Conservation (phyloP, 139 green algal genomes). For the Chlorella sp. region DNA sequence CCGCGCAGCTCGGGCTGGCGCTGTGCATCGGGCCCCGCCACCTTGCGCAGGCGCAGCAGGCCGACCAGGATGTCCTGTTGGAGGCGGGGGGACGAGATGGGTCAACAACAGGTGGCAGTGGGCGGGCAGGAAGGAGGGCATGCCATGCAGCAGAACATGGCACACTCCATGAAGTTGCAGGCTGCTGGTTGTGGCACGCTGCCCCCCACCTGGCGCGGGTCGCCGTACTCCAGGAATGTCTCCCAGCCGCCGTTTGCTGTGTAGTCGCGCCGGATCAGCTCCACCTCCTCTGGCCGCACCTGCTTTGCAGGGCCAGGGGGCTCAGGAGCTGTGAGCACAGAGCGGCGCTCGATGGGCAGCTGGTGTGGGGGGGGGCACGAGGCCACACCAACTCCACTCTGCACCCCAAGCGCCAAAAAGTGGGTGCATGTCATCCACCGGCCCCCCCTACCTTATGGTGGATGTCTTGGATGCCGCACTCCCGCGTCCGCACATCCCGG, state of each 20-base stretch:
- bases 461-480: constrained; percentile 98
- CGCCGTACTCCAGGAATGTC: constrained; percentile 97
- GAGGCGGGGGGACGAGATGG: not conserved
- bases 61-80: constrained; percentile 96
- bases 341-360: no score
- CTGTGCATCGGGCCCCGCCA: constrained; percentile 10
- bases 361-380: no score
- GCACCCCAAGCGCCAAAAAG: no score
- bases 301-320: no score
- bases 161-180: no score
- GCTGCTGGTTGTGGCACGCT: no score
- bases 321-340: no score
- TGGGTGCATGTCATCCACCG: no score
- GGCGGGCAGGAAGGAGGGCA: no score
- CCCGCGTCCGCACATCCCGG: constrained; percentile 94
- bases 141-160: no score
- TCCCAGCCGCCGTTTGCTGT: constrained; percentile 96
- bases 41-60: constrained; percentile 88
- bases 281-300: constrained; percentile 86
- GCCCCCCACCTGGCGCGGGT: constrained; percentile 51
- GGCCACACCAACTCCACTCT: no score
- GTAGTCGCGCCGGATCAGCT: constrained; percentile 97
- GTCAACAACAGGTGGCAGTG: no score
- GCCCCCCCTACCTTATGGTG: constrained; percentile 90
- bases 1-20: constrained; percentile 87